Evolutionary conservation across 345 rosid genomes (phyloP).

Genomic region (Hirschfeldia incana): DNA sequence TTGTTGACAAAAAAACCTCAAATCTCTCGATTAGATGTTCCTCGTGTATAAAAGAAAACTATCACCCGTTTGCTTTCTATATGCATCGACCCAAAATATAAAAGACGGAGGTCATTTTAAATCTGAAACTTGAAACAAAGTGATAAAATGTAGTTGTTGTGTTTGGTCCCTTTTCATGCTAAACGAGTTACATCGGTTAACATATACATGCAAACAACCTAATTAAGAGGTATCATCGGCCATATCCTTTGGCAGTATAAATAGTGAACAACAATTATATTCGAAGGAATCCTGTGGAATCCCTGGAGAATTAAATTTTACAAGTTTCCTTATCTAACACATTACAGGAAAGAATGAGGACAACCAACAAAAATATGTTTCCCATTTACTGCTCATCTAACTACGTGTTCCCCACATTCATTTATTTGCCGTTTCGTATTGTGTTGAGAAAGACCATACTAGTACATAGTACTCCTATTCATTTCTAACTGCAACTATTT

Average conservation of each 20-base stretch:
- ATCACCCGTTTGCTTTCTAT: not conserved
- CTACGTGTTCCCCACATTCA: constrained; percentile 34
- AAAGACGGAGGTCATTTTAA: not conserved
- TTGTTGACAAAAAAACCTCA: not conserved
- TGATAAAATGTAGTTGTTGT: not conserved
- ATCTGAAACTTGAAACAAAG: not conserved
- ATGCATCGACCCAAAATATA: not conserved
- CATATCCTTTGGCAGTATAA: not conserved
- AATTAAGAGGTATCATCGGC: constrained; percentile 1
- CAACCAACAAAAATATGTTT: constrained; percentile 23
- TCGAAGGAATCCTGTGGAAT: constrained; percentile 15
- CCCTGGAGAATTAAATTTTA: constrained; percentile 13
- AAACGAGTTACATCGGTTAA: not conserved
- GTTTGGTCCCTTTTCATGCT: constrained; percentile 2
- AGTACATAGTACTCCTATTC: constrained; percentile 6
- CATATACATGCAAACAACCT: not conserved
- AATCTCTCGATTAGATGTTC: not conserved
- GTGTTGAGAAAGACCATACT: constrained; percentile 14
- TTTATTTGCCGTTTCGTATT: constrained; percentile 15
- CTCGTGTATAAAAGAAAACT: not conserved
- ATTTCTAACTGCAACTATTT: not conserved
- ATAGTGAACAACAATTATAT: constrained; percentile 9
- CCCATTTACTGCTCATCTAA: constrained; percentile 34
- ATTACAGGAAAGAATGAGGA: constrained; percentile 7
- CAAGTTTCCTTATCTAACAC: not conserved